These are phyloP conservation scores for Fusarium cyanostomum DNA, from an alignment of 2,329 filamentous ascomycete genomes.

Conservation along the genomic window DNA sequence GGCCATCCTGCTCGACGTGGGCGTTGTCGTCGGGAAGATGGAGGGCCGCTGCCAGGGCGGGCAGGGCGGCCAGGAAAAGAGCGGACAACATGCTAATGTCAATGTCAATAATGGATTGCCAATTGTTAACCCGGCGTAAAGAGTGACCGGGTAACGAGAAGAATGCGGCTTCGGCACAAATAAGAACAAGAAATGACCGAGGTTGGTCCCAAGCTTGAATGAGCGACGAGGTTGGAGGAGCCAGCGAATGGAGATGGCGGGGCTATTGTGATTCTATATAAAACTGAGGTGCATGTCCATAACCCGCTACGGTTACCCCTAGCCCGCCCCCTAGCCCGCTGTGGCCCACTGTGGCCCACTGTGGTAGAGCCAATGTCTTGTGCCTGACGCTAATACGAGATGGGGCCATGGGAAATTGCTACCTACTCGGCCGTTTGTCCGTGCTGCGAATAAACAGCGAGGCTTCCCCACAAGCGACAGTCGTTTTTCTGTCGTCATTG, in stretches of 20 bases:
- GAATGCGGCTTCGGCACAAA: not conserved
- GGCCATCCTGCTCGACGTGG: conserved; percentile 26
- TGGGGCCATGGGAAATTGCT: too few relatives aligned
- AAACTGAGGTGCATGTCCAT: conserved; percentile 6
- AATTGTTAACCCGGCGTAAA: conserved; percentile 37
- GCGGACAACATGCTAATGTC: conserved; percentile 42
- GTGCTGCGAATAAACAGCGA: conserved; percentile 12
- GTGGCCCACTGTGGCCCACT: not conserved
- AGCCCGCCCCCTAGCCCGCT: not conserved
- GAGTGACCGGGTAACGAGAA: conserved; percentile 37
- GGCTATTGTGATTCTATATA: conserved; percentile 25
- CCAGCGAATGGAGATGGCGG: conserved; percentile 20
- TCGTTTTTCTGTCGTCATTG: too few relatives aligned
- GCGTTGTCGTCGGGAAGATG: conserved; percentile 36
- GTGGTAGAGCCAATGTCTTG: too few relatives aligned
- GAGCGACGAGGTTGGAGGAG: conserved; percentile 11
- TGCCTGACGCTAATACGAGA: conserved; percentile 27
- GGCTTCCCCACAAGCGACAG: not conserved
- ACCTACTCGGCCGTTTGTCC: too few relatives aligned
- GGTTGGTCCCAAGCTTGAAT: not conserved
- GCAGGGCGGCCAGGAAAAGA: conserved; percentile 45
- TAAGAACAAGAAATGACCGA: conserved; percentile 7
- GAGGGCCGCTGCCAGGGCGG: conserved; percentile 38
- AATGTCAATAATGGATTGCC: conserved; percentile 4
- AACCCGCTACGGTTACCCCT: too few relatives aligned